These are phyloP conservation scores for Tuber calosporum DNA, from an alignment of 495 filamentous ascomycete species.

Conservation along the genomic window DNA sequence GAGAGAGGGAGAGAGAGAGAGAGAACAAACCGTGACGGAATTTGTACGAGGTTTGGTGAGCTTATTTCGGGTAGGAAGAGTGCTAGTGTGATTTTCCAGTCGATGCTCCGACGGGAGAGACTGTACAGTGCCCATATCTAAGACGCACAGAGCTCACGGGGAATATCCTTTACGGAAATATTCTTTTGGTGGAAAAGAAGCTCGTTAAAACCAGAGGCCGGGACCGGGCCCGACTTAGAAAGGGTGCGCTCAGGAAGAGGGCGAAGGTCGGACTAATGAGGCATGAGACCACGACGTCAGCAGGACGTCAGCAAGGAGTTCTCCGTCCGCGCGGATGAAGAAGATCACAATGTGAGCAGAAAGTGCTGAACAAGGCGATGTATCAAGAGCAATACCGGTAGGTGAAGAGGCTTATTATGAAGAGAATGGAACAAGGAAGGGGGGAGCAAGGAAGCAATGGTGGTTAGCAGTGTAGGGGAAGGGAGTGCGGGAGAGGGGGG, in stretches of 20 bases:
- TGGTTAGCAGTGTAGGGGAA: not conserved
- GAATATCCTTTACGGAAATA: not conserved
- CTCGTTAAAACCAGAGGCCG: conserved; percentile 1
- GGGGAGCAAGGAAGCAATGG: not conserved
- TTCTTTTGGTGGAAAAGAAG: not conserved
- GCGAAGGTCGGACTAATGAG: not conserved
- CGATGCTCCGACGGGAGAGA: conserved; percentile 26
- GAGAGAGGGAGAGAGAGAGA: not conserved
- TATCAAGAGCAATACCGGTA: not conserved
- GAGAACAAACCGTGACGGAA: conserved; percentile 23
- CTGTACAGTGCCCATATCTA: conserved; percentile 27
- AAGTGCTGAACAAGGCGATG: not conserved
- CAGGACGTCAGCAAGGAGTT: conserved; percentile 5
- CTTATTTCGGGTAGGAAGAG: conserved; percentile 25
- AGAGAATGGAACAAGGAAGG: not conserved
- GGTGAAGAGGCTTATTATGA: not conserved
- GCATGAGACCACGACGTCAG: conserved; percentile 5
- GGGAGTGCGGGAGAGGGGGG: not conserved
- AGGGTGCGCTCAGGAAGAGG: not conserved
- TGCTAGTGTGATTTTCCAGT: conserved; percentile 13
- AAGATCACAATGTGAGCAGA: not conserved
- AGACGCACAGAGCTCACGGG: not conserved
- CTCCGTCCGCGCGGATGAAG: not conserved
- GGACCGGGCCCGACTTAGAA: not conserved
- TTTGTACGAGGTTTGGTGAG: conserved; percentile 36